Conservation (phyloP, 257 asterid species). For the Nicotiana attenuata region DNA sequence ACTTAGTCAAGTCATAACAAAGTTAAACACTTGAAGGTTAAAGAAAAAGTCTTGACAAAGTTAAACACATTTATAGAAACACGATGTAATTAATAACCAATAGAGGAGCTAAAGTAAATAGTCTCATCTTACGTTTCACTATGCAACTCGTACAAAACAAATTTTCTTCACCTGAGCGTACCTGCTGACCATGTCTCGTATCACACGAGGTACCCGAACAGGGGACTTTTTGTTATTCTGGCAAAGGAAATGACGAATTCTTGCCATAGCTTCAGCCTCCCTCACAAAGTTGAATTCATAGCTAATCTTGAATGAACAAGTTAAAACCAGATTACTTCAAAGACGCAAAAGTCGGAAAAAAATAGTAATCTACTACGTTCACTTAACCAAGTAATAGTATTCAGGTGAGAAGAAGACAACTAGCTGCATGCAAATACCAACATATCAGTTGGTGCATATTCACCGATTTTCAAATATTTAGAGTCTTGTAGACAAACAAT, state of each 20-base stretch:
- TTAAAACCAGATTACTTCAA: slow-evolving; percentile 5
- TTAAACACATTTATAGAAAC: not conserved
- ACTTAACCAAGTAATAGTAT: not conserved
- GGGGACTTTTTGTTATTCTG: slow-evolving; percentile 69
- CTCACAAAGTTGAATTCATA: slow-evolving; percentile 84
- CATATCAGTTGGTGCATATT: not conserved
- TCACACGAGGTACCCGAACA: slow-evolving; percentile 68
- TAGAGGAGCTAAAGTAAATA: not conserved
- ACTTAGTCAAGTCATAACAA: slow-evolving; percentile 4
- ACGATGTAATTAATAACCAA: not conserved
- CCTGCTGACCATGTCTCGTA: slow-evolving; percentile 69
- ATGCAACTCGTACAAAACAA: not conserved
- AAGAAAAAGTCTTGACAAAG: not conserved
- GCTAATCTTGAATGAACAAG: slow-evolving; percentile 60
- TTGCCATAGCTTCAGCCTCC: slow-evolving; percentile 97
- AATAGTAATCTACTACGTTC: not conserved
- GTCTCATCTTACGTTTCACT: not conserved
- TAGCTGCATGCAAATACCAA: not conserved
- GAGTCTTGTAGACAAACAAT: not conserved
- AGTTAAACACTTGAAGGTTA: not conserved
- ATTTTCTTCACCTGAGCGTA: slow-evolving; percentile 23
- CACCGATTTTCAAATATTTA: not conserved
- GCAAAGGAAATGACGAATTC: slow-evolving; percentile 58
- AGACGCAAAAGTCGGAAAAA: not conserved
- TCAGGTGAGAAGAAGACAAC: not conserved